These are phyloP conservation scores for Xylariomycetidae sp. DNA, from an alignment of 2,329 filamentous ascomycete species.

Conservation along the genomic window DNA sequence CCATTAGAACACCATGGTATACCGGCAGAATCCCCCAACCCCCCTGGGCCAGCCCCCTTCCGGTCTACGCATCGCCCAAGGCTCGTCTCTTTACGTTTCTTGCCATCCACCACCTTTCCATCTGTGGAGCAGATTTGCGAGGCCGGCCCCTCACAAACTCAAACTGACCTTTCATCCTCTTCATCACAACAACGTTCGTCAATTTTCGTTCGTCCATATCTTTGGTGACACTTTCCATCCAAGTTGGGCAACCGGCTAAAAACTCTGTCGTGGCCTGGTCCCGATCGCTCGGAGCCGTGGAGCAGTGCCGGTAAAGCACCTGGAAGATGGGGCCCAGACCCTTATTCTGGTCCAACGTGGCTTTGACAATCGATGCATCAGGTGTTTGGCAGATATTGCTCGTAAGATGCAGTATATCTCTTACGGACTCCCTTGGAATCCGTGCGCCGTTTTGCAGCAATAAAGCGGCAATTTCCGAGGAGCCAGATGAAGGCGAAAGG, in stretches of 20 bases:
- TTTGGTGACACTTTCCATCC: not conserved
- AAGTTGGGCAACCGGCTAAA: not conserved
- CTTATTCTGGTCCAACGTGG: not conserved
- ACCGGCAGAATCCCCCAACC: too few relatives aligned
- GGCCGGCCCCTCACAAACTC: not conserved
- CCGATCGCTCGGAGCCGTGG: not conserved
- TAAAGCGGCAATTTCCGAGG: not conserved
- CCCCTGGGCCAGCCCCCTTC: too few relatives aligned
- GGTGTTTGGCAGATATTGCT: not conserved
- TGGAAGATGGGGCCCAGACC: not conserved
- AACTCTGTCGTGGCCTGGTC: not conserved
- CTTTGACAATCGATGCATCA: not conserved
- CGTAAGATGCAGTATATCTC: not conserved
- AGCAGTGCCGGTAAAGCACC: not conserved
- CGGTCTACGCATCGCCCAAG: too few relatives aligned
- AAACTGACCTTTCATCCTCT: not conserved
- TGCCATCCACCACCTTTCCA: not conserved
- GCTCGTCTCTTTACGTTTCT: too few relatives aligned
- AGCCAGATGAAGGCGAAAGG: not conserved
- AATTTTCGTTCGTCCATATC: not conserved
- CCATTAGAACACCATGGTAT: too few relatives aligned
- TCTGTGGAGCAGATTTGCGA: too few relatives aligned
- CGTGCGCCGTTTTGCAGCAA: not conserved
- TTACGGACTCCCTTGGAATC: not conserved
- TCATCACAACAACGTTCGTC: not conserved